Percentiles rank a stretch among this genome's conserved stretches.
Evolutionary conservation across 1,284 basidiomycete genomes (phyloP).

Genomic region (Naganishia liquefaciens): DNA sequence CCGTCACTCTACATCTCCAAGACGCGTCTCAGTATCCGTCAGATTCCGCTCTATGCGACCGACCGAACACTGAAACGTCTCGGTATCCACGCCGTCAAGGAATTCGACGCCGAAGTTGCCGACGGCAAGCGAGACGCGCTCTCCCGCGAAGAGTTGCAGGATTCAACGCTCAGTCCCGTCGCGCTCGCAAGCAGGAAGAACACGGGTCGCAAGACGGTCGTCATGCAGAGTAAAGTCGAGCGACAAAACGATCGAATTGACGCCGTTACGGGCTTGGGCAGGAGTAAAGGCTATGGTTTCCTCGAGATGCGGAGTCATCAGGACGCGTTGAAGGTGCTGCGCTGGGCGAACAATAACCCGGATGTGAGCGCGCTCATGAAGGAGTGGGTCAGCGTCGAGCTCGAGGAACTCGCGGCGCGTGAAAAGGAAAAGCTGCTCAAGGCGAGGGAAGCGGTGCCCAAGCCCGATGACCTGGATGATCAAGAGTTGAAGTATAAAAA

Average conservation of each 20-base stretch:
- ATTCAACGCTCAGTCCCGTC: conserved; percentile 50
- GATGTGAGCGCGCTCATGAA: conserved; percentile 66
- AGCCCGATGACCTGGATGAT: conserved; percentile 52
- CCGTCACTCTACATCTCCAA: conserved; percentile 91
- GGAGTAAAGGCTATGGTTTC: conserved; percentile 93
- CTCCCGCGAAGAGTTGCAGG: conserved; percentile 69
- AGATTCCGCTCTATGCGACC: conserved; percentile 85
- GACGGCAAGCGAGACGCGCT: conserved; percentile 65
- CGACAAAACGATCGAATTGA: conserved; percentile 79
- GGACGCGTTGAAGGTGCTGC: conserved; percentile 84
- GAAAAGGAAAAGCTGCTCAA: conserved; percentile 58
- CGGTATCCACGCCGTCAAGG: conserved; percentile 74
- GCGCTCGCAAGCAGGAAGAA: conserved; percentile 51
- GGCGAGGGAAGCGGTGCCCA: conserved; percentile 57
- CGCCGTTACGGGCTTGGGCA: conserved; percentile 77
- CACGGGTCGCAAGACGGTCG: conserved; percentile 57
- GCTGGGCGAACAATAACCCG: conserved; percentile 91
- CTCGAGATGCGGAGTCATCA: conserved; percentile 83
- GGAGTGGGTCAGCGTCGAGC: conserved; percentile 80
- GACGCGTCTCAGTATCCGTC: conserved; percentile 88
- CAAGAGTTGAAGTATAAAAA: conserved; percentile 56
- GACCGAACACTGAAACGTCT: conserved; percentile 87
- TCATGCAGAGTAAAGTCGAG: conserved; percentile 83
- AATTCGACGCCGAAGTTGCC: conserved; percentile 79
- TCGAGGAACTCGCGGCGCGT: conserved; percentile 66